These are phyloP conservation scores for Cercospora janseana DNA, from an alignment of 2,329 filamentous ascomycete species.

Conservation along the genomic window DNA sequence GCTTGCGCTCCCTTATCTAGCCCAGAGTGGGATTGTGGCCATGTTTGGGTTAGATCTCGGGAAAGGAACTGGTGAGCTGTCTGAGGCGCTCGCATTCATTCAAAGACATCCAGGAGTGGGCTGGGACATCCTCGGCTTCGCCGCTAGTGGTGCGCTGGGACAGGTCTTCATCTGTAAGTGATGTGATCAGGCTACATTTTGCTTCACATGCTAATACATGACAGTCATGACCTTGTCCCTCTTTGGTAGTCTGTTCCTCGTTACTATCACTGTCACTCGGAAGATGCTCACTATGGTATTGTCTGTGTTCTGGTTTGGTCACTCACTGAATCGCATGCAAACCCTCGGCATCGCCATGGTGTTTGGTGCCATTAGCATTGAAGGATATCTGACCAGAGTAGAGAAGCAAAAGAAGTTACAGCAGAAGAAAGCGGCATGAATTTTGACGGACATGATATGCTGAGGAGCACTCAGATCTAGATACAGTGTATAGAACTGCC, in stretches of 20 bases:
- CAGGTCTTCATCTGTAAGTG: conserved; percentile 82
- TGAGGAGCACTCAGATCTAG: too few relatives aligned
- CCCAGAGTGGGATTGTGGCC: conserved; percentile 52
- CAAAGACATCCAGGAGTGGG: conserved; percentile 75
- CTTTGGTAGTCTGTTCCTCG: conserved; percentile 86
- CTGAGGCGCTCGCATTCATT: conserved; percentile 77
- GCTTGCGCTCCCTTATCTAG: conserved; percentile 74
- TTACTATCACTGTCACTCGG: conserved; percentile 93
- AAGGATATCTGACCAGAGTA: conserved; percentile 73
- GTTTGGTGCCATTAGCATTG: conserved; percentile 91
- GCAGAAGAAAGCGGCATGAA: conserved; percentile 48
- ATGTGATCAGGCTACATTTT: not conserved
- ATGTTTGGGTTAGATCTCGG: conserved; percentile 43
- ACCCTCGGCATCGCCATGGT: conserved; percentile 90
- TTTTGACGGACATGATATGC: not conserved
- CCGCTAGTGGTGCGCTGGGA: conserved; percentile 83
- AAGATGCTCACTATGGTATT: conserved; percentile 99
- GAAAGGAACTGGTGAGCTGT: conserved; percentile 69
- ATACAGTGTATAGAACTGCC: too few relatives aligned
- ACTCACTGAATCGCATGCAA: conserved; percentile 81
- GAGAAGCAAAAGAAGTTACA: conserved; percentile 81
- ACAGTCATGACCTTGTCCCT: conserved; percentile 68
- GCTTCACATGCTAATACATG: conserved; percentile 2
- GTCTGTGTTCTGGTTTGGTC: conserved; percentile 91
- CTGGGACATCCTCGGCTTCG: conserved; percentile 85